phyloP scores from a whole-genome alignment of 2,329 filamentous ascomycete species.

The Colletotrichum sp. region DNA sequence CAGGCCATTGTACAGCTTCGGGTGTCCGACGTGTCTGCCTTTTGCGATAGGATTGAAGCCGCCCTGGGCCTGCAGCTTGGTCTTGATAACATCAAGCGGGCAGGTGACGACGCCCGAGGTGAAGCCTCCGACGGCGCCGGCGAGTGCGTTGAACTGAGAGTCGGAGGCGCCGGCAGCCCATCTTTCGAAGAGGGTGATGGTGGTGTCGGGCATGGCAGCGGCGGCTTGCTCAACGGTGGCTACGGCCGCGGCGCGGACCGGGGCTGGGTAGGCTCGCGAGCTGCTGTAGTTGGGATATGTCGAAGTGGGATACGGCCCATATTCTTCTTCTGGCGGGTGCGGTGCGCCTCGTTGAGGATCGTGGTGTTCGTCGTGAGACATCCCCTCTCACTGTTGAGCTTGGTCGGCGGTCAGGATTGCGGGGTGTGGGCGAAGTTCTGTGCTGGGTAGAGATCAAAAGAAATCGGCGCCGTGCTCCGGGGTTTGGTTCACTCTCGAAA shows the following conservation, averaged over 20 bases:
- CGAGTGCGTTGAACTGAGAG: slow-evolving; percentile 78
- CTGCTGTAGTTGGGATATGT: slow-evolving; percentile 25
- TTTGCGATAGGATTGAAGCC: slow-evolving; percentile 68
- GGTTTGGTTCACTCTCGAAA: background rate
- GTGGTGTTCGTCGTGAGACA: slow-evolving; percentile 57
- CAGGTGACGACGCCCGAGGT: slow-evolving; percentile 95
- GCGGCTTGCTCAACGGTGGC: slow-evolving; percentile 7
- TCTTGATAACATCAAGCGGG: slow-evolving; percentile 98
- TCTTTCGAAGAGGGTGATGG: slow-evolving; percentile 54
- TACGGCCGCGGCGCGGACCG: slow-evolving; percentile 10
- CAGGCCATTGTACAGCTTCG: slow-evolving; percentile 81
- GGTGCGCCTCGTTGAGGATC: slow-evolving; percentile 27
- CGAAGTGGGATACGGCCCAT: slow-evolving; percentile 35
- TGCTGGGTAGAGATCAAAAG: background rate
- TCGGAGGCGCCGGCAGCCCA: slow-evolving; percentile 64
- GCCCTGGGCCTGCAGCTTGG: slow-evolving; percentile 94
- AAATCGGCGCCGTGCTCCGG: background rate
- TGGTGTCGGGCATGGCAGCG: slow-evolving; percentile 24
- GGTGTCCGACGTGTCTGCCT: slow-evolving; percentile 53
- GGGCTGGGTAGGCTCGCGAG: slow-evolving; percentile 21
- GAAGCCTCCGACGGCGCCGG: slow-evolving; percentile 88
- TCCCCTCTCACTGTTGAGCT: slow-evolving; percentile 34
- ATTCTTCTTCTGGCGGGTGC: slow-evolving; percentile 36
- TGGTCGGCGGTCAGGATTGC: background rate
- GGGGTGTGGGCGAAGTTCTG: background rate